Evolutionary conservation across 768 basidiomycete genomes (phyloP).

Genomic region (Phaffia tasmanica): DNA sequence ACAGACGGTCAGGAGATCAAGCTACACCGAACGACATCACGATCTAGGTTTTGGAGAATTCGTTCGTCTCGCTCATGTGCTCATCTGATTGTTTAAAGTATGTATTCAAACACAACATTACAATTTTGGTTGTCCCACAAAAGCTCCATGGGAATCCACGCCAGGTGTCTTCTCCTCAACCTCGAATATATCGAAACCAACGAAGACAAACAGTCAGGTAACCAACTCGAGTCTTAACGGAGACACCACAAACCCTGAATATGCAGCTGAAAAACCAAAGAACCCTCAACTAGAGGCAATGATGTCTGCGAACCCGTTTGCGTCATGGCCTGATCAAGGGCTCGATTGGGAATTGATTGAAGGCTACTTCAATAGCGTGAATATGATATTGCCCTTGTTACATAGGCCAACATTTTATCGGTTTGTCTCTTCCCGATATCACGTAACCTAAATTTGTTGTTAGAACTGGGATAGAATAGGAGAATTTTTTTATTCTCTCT

Average conservation of each 20-base stretch:
- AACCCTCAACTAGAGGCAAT: constrained; percentile 13
- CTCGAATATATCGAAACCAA: not conserved
- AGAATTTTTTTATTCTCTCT: too few species aligned
- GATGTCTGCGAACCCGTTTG: constrained; percentile 23
- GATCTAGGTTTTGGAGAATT: constrained; percentile 11
- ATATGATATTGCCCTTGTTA: constrained; percentile 14
- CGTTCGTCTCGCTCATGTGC: not conserved
- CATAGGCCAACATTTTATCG: constrained; percentile 24
- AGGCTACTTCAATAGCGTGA: constrained; percentile 23
- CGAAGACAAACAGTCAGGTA: not conserved
- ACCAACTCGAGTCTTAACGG: not conserved
- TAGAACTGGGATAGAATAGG: too few species aligned
- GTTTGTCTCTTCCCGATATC: not conserved
- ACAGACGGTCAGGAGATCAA: constrained; percentile 14
- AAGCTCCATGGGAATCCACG: constrained; percentile 20
- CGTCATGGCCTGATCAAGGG: constrained; percentile 14
- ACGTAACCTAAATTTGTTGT: too few species aligned
- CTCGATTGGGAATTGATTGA: constrained; percentile 15
- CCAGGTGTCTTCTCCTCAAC: not conserved
- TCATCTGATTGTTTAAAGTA: not conserved
- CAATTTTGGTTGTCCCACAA: not conserved
- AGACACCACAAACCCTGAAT: not conserved
- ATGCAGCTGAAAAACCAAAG: constrained; percentile 1
- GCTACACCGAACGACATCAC: constrained; percentile 19
- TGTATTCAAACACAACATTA: not conserved